Base-by-base conservation (phyloP, 805 yeast species). In the Ogataea sp. region DNA sequence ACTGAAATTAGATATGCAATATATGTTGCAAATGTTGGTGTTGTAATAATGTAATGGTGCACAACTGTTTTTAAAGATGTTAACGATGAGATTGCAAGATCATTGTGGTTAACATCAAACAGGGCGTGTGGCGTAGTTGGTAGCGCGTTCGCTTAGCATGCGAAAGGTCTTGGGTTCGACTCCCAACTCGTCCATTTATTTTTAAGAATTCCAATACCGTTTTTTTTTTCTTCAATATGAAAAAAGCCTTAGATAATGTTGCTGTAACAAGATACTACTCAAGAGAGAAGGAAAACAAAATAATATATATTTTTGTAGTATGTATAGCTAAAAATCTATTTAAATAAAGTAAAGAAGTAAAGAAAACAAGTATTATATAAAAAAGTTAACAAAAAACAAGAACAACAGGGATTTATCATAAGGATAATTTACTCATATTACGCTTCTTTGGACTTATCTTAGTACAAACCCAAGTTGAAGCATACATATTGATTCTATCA, bases 401-500 rank as follows among this genome's bases (percentile, higher is more conserved):
- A 20, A 15, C 3, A 13, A 3, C 26, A 32, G 43, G 45, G 18
- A 43, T 33, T 30, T 17, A n/a, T 8, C 36, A 34, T 25, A 56
- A 28, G 57, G 38, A 41, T 44, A 73, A 64, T 36, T 67, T 61
- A 56, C 80, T 73, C 69, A 73, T 72, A 39, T 72, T 64, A 44
- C 77, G 65, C 33, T 59, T 52, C 25, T 48, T 53, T 16, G 43
- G 34, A 18, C 42, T 29, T 42, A 46, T 43, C 55, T 83, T 83
- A 23, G 80, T 78, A 57, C 89, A 81, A 16, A 85, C 75, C 94
- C 94, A 84, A 2, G 94, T 83, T 2, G 90, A 81, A 3, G 94
- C 93, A 56, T 84, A 84, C 94, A 84, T 84, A 60, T 85, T 84
- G 46, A 78, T 82, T 47, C 94, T 70, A 57, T 84, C 94, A 56